Conservation (phyloP, 2,329 filamentous ascomycete species). For the Epichloe coenophiala region DNA sequence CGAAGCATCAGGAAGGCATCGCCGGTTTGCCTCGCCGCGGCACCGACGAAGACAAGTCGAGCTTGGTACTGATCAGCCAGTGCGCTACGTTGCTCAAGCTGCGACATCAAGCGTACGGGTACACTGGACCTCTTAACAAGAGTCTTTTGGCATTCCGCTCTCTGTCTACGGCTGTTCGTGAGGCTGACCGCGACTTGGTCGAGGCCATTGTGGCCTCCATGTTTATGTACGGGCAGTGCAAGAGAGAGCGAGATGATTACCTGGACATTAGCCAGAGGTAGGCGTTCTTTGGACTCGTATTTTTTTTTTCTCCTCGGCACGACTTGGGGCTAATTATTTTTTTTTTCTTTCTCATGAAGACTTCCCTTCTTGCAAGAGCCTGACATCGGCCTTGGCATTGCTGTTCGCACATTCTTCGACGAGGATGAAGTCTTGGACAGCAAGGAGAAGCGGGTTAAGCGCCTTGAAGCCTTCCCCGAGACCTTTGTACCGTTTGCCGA, state of each 20-base stretch:
- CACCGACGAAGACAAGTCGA: slow-evolving; percentile 59
- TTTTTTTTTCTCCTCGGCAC: neutral
- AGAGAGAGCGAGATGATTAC: slow-evolving; percentile 54
- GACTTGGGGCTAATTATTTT: neutral
- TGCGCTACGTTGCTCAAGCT: slow-evolving; percentile 74
- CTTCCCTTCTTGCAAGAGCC: slow-evolving; percentile 57
- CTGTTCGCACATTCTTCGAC: slow-evolving; percentile 67
- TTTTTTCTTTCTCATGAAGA: slow-evolving; percentile 24
- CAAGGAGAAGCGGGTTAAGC: slow-evolving; percentile 28
- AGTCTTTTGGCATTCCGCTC: slow-evolving; percentile 80
- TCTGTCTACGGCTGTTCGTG: slow-evolving; percentile 65
- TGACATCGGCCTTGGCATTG: slow-evolving; percentile 65
- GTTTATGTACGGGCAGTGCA: slow-evolving; percentile 67
- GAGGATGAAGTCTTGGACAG: slow-evolving; percentile 50
- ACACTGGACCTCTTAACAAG: slow-evolving; percentile 86
- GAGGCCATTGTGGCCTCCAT: slow-evolving; percentile 72
- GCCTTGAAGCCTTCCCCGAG: slow-evolving; percentile 36
- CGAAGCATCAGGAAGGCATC: slow-evolving; percentile 44
- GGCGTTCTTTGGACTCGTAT: slow-evolving; percentile 11
- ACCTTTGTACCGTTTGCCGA: slow-evolving; percentile 46
- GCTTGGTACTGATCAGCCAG: slow-evolving; percentile 72
- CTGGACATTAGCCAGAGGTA: slow-evolving; percentile 61
- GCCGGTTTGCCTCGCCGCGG: slow-evolving; percentile 42
- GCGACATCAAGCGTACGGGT: slow-evolving; percentile 73
- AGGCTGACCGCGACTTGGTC: slow-evolving; percentile 66